Evolutionary conservation across 2,329 filamentous ascomycete species (phyloP).

Genomic region (Pseudogymnoascus sp.): DNA sequence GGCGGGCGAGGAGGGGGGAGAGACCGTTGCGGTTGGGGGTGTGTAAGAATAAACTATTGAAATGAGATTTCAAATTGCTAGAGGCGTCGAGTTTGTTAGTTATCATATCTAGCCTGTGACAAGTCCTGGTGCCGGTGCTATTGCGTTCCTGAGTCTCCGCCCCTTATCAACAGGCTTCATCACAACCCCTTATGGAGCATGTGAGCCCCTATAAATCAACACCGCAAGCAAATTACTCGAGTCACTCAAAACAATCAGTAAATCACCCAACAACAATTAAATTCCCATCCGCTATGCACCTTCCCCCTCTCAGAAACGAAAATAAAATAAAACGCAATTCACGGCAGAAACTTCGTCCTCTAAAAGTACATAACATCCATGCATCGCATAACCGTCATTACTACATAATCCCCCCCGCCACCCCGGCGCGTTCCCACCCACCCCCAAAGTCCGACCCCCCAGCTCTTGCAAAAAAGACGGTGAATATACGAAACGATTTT

Average conservation of each 20-base stretch:
- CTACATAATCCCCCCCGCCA: neutral
- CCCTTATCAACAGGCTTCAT: neutral
- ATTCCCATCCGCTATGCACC: slow-evolving; percentile 2
- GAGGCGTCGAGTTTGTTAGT: neutral
- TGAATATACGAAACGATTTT: slow-evolving; percentile 3
- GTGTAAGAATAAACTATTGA: neutral
- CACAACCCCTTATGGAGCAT: neutral
- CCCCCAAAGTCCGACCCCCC: neutral
- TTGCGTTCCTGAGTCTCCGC: neutral
- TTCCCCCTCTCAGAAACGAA: neutral
- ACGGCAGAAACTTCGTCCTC: neutral
- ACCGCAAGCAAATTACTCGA: neutral
- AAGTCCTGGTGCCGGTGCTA: neutral
- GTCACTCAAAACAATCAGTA: neutral
- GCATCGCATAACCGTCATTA: slow-evolving; percentile 1
- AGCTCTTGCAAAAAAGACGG: slow-evolving; percentile 9
- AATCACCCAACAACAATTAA: neutral
- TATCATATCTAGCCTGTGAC: neutral
- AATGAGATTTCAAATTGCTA: neutral
- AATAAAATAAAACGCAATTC: neutral
- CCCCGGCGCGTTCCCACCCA: neutral
- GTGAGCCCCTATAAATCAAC: neutral
- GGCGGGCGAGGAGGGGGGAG: slow-evolving; percentile 24
- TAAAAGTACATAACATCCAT: slow-evolving; percentile 7
- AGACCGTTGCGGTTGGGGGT: neutral